phyloP scores from a whole-genome alignment of 163 green algal species.

The Scenedesmus sp. region DNA sequence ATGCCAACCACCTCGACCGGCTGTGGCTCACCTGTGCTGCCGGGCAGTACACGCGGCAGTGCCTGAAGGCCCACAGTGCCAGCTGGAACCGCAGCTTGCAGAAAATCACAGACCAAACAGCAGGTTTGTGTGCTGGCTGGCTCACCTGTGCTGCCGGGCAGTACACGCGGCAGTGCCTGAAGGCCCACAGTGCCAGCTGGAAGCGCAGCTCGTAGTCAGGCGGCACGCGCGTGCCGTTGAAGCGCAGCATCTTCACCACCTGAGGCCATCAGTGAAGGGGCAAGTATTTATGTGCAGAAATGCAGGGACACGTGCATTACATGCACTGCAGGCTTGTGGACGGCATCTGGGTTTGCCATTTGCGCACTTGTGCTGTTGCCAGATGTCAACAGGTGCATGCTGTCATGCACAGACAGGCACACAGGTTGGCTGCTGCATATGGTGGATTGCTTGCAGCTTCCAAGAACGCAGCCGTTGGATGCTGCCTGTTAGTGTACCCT shows the following conservation, averaged over 20 bases:
- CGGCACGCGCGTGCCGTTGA: slow-evolving; percentile 85
- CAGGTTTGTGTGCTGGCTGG: not conserved
- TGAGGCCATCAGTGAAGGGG: slow-evolving; percentile 31
- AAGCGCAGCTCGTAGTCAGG: slow-evolving; percentile 88
- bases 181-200: slow-evolving; percentile 93
- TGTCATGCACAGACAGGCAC: not conserved
- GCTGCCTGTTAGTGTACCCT: not conserved
- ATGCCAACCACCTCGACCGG: too few species aligned
- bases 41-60: slow-evolving; percentile 87
- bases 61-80: slow-evolving; percentile 94
- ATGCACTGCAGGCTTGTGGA: not conserved
- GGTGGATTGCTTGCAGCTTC: not conserved
- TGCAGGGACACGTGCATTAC: not conserved
- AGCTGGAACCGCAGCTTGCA: slow-evolving; percentile 75
- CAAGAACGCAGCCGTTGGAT: too few species aligned
- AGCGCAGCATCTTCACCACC: slow-evolving; percentile 80
- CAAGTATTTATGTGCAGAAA: not conserved
- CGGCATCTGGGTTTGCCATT: too few species aligned
- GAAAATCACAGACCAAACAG: too few species aligned
- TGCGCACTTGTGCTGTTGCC: too few species aligned
- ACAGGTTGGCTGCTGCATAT: not conserved
- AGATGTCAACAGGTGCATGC: too few species aligned
- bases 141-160: slow-evolving; percentile 62
- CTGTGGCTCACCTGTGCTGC: slow-evolving; percentile 5
- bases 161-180: slow-evolving; percentile 91